These are phyloP conservation scores for Rhodotorula sp. DNA, from an alignment of 1,284 basidiomycete species.

Conservation along the genomic window DNA sequence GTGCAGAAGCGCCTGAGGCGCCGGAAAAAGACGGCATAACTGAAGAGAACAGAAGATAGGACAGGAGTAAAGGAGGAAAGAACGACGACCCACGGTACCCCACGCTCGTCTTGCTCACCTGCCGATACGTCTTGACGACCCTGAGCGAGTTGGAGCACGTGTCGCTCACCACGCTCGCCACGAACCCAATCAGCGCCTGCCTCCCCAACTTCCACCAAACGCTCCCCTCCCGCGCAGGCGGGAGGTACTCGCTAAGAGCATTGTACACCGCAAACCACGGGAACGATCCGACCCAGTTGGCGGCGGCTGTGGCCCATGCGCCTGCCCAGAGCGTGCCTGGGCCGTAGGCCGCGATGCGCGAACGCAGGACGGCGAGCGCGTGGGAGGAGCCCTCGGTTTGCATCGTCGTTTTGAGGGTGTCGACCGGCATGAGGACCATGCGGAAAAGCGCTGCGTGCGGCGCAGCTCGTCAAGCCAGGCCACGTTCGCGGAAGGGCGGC, in stretches of 20 bases:
- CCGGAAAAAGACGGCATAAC: too few relatives aligned
- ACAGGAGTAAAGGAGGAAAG: neutral
- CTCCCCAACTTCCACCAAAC: conserved; percentile 63
- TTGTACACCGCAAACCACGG: conserved; percentile 67
- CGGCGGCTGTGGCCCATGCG: conserved; percentile 80
- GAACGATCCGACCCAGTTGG: conserved; percentile 88
- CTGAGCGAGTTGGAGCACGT: conserved; percentile 79
- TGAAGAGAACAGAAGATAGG: too few relatives aligned
- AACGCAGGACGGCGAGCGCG: conserved; percentile 65
- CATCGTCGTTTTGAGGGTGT: conserved; percentile 65
- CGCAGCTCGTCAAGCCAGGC: too few relatives aligned
- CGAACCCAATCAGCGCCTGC: conserved; percentile 83
- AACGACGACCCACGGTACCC: conserved; percentile 60
- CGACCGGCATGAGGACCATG: conserved; percentile 74
- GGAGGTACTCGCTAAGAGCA: conserved; percentile 66
- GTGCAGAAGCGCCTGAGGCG: too few relatives aligned
- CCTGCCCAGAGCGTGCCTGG: conserved; percentile 74
- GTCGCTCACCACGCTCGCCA: conserved; percentile 76
- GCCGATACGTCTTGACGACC: conserved; percentile 90
- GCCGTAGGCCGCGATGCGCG: conserved; percentile 72
- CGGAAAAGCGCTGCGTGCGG: conserved; percentile 65
- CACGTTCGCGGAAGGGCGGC: too few relatives aligned
- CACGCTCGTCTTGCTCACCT: conserved; percentile 76
- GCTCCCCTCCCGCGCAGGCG: conserved; percentile 52
- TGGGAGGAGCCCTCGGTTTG: conserved; percentile 74